These are phyloP conservation scores for Achaetomium macrosporum DNA, from an alignment of 2,329 filamentous ascomycete genomes.

Conservation along the genomic window DNA sequence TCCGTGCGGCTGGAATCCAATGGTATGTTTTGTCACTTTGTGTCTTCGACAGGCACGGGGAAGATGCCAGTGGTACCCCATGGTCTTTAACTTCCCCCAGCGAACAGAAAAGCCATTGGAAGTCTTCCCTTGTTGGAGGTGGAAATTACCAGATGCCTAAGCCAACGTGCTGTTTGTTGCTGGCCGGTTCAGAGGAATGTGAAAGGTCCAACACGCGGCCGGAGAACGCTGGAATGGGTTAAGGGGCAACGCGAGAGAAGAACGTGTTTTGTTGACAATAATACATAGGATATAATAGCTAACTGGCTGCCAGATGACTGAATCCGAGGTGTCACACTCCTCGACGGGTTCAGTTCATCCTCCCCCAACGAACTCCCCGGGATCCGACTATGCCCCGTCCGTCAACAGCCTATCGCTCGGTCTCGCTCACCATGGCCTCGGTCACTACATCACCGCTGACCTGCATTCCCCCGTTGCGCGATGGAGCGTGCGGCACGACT, in stretches of 20 bases:
- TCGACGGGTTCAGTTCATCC: too few species aligned
- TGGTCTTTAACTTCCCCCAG: neutral
- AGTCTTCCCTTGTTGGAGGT: too few species aligned
- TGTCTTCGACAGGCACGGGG: neutral
- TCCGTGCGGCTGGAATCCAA: neutral
- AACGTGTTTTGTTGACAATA: neutral
- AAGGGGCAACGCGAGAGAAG: neutral
- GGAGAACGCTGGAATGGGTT: neutral
- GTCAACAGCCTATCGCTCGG: too few species aligned
- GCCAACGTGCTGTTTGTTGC: neutral
- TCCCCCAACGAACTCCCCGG: too few species aligned
- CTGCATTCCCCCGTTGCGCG: constrained; percentile 33
- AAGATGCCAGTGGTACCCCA: neutral
- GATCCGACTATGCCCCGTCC: too few species aligned
- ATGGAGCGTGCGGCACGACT: constrained; percentile 32
- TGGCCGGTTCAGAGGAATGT: too few species aligned
- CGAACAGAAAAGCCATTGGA: too few species aligned
- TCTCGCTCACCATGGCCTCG: neutral
- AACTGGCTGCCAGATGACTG: too few species aligned
- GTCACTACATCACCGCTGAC: constrained; percentile 22
- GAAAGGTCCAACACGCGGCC: neutral
- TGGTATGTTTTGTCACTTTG: too few species aligned
- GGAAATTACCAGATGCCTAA: neutral
- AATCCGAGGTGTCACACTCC: too few species aligned
- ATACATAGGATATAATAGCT: neutral